A percentile compares a stretch with the other conserved stretches of the same genome.
phyloP scores from a whole-genome alignment of 1,284 basidiomycete species.

The Papiliotrema terrestris region DNA sequence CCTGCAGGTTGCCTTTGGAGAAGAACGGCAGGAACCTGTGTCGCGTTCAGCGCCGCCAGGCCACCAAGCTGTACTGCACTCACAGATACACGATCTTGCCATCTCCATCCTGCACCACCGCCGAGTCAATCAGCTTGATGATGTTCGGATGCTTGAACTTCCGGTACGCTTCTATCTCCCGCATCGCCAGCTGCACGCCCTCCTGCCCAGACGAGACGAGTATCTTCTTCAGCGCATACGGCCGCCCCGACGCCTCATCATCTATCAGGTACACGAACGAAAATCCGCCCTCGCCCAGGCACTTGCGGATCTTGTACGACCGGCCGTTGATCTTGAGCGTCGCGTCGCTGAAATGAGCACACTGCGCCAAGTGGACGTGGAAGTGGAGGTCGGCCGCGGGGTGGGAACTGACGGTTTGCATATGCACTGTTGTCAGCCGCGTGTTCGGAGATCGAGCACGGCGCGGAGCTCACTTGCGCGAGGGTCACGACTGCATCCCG shows the following conservation, averaged over 20 bases:
- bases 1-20: constrained; percentile 81
- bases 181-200: constrained; percentile 61
- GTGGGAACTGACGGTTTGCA: constrained; percentile 44
- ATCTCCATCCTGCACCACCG: constrained; percentile 83
- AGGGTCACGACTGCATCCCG: constrained; percentile 33
- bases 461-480: constrained; percentile 28
- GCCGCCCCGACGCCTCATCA: constrained; percentile 61
- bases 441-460: too few species aligned
- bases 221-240: constrained; percentile 94
- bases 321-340: constrained; percentile 91
- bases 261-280: constrained; percentile 91
- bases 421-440: constrained; percentile 32
- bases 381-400: too few species aligned
- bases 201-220: constrained; percentile 69
- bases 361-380: too few species aligned
- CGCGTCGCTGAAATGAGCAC: constrained; percentile 34
- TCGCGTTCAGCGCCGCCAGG: not conserved
- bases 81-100: constrained; percentile 87
- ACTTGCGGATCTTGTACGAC: constrained; percentile 82
- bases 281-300: constrained; percentile 92
- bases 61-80: constrained; percentile 4
- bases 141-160: constrained; percentile 71
- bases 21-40: constrained; percentile 38
- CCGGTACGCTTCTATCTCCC: constrained; percentile 84
- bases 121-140: constrained; percentile 64